Percentiles rank a stretch among this genome's conserved stretches.
Evolutionary conservation across 371 early-diverging fungal genomes (phyloP).

Genomic region (Rhizopus delemar): DNA sequence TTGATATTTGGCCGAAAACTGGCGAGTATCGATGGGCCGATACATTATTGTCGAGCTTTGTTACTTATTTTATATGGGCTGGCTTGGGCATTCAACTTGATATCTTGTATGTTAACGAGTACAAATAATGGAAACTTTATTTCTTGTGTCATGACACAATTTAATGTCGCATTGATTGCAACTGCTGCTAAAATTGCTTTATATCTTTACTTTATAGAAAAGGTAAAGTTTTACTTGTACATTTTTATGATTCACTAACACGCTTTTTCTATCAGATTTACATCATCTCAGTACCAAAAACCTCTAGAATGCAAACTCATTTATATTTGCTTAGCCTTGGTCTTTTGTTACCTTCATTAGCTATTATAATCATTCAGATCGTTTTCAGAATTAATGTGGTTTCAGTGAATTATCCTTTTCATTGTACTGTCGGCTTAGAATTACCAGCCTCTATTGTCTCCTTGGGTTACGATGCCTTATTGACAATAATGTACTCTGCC

Average conservation of each 20-base stretch:
- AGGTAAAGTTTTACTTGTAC: conserved; percentile 29
- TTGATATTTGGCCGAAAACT: conserved; percentile 58
- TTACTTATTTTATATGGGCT: conserved; percentile 42
- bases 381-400: conserved; percentile 33
- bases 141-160: conserved; percentile 53
- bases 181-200: conserved; percentile 47
- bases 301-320: conserved; percentile 36
- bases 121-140: conserved; percentile 56
- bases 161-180: conserved; percentile 43
- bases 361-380: conserved; percentile 46
- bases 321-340: conserved; percentile 49
- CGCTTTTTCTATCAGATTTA: conserved; percentile 29
- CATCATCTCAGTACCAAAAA: conserved; percentile 47
- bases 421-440: conserved; percentile 49
- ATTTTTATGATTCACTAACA: neutral
- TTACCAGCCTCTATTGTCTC: conserved; percentile 45
- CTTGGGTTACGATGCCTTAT: conserved; percentile 51
- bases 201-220: conserved; percentile 59
- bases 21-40: conserved; percentile 45
- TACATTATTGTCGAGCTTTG: conserved; percentile 52
- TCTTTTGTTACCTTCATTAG: conserved; percentile 45
- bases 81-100: conserved; percentile 54
- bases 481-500: conserved; percentile 36
- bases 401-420: conserved; percentile 26
- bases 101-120: conserved; percentile 54